A percentile compares a stretch with the other conserved stretches of the same genome.
Evolutionary conservation across 345 rosid genomes (phyloP).

Genomic region (Tarenaya hassleriana): DNA sequence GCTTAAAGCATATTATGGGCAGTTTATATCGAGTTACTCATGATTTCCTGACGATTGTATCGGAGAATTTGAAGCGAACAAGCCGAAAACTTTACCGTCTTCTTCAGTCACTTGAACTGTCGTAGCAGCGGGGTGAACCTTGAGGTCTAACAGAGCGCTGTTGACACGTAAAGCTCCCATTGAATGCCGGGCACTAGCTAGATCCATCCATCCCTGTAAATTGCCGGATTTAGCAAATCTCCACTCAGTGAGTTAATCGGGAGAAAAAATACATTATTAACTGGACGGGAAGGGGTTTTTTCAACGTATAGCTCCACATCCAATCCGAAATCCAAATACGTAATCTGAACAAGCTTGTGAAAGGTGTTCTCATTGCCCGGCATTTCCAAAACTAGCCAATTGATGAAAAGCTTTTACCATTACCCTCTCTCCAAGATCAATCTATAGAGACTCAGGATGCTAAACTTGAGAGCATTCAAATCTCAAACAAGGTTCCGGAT

Average conservation of each 20-base stretch:
- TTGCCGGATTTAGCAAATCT: slow-evolving; percentile 3
- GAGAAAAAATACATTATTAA: not conserved
- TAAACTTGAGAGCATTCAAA: not conserved
- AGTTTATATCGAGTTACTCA: not conserved
- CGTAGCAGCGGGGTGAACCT: slow-evolving; percentile 67
- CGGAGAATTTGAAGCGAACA: not conserved
- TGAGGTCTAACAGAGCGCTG: slow-evolving; percentile 65
- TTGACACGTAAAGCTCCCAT: slow-evolving; percentile 88
- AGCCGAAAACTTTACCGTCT: slow-evolving; percentile 30
- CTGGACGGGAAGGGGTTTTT: too few species aligned
- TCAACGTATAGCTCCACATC: not conserved
- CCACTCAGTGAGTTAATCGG: not conserved
- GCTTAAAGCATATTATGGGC: not conserved
- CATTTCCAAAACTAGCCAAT: slow-evolving; percentile 2
- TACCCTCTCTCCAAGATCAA: not conserved
- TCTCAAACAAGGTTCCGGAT: not conserved
- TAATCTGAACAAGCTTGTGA: too few species aligned
- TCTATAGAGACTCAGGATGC: not conserved
- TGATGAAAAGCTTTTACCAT: not conserved
- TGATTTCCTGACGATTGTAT: not conserved
- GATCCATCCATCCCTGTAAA: slow-evolving; percentile 82
- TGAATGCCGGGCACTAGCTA: slow-evolving; percentile 83
- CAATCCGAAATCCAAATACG: not conserved
- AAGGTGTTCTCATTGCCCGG: not conserved
- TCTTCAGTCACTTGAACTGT: slow-evolving; percentile 40